Evolutionary conservation across 352 stramenopile species (phyloP).

Genomic region (Pythium apleroticum): DNA sequence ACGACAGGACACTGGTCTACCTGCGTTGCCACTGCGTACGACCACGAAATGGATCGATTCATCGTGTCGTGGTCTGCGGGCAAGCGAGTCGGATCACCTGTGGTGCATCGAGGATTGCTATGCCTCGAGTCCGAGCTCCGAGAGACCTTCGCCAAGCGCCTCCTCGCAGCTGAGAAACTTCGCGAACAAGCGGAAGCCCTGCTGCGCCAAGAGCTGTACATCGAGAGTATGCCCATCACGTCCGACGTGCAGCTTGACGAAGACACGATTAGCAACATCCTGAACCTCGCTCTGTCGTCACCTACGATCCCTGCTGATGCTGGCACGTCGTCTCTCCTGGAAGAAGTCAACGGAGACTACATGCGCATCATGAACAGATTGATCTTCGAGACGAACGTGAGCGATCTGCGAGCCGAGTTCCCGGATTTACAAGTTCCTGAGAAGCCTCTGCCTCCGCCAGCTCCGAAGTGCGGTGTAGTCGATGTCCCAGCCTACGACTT

Average conservation of each 20-base stretch:
- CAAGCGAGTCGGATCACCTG: slow-evolving; percentile 63
- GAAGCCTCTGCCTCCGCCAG: slow-evolving; percentile 17
- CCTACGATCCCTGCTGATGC: slow-evolving; percentile 48
- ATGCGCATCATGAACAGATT: slow-evolving; percentile 94
- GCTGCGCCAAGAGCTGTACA: slow-evolving; percentile 60
- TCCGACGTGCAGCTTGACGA: slow-evolving; percentile 66
- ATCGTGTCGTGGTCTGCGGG: slow-evolving; percentile 77
- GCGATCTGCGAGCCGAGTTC: slow-evolving; percentile 63
- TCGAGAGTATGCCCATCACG: slow-evolving; percentile 78
- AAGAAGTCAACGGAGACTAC: slow-evolving; percentile 92
- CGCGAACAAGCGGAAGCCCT: slow-evolving; percentile 62
- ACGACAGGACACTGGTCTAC: slow-evolving; percentile 65
- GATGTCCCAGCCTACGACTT: slow-evolving; percentile 58
- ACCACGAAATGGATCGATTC: slow-evolving; percentile 42
- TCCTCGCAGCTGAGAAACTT: slow-evolving; percentile 41
- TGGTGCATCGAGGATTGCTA: slow-evolving; percentile 61
- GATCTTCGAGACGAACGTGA: slow-evolving; percentile 80
- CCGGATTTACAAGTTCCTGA: slow-evolving; percentile 47
- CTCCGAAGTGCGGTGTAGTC: slow-evolving; percentile 57
- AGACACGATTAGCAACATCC: slow-evolving; percentile 69
- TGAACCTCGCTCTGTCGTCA: slow-evolving; percentile 65
- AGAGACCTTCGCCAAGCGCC: slow-evolving; percentile 43
- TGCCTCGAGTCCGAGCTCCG: slow-evolving; percentile 62
- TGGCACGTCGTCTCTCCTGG: slow-evolving; percentile 64
- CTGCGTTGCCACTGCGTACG: slow-evolving; percentile 75